Evolutionary conservation across 2,329 filamentous ascomycete species (phyloP).

Genomic region (Ascochyta lentis): DNA sequence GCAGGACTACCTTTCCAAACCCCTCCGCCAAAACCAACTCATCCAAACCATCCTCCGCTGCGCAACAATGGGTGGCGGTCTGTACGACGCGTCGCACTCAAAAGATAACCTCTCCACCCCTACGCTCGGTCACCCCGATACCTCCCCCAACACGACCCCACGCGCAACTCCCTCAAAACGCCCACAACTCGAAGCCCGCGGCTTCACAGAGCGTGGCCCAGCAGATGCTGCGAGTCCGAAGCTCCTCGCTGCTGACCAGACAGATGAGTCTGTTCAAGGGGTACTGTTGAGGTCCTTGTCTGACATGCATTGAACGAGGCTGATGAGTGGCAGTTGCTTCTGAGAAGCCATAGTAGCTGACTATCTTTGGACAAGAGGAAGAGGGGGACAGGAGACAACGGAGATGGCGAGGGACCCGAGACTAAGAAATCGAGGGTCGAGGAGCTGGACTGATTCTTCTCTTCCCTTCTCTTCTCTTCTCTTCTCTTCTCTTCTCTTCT

Average conservation of each 20-base stretch:
- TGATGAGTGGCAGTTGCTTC: constrained; percentile 18
- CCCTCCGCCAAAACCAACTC: constrained; percentile 93
- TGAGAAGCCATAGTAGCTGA: constrained; percentile 21
- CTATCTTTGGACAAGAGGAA: constrained; percentile 22
- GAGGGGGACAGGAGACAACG: neutral
- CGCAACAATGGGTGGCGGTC: constrained; percentile 83
- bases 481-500: neutral
- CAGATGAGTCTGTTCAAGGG: constrained; percentile 67
- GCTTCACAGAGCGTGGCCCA: constrained; percentile 71
- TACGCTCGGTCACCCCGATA: constrained; percentile 30
- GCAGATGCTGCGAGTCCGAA: constrained; percentile 66
- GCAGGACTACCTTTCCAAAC: constrained; percentile 91
- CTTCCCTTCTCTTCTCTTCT: constrained; percentile 1
- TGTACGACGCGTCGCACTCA: constrained; percentile 71
- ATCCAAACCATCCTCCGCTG: constrained; percentile 98
- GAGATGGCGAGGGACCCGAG: neutral
- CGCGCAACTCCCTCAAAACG: constrained; percentile 43
- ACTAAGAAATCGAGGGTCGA: constrained; percentile 11
- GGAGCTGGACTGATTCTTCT: neutral
- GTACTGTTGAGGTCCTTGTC: constrained; percentile 45
- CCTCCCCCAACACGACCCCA: constrained; percentile 13
- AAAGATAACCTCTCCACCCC: constrained; percentile 37
- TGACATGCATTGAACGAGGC: constrained; percentile 10
- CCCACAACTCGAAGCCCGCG: constrained; percentile 64
- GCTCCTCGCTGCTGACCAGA: constrained; percentile 64